Evolutionary conservation across 768 basidiomycete genomes (phyloP), one percentile per base, ranked within the genome.

Genomic region (Termitomyces titanicus): DNA sequence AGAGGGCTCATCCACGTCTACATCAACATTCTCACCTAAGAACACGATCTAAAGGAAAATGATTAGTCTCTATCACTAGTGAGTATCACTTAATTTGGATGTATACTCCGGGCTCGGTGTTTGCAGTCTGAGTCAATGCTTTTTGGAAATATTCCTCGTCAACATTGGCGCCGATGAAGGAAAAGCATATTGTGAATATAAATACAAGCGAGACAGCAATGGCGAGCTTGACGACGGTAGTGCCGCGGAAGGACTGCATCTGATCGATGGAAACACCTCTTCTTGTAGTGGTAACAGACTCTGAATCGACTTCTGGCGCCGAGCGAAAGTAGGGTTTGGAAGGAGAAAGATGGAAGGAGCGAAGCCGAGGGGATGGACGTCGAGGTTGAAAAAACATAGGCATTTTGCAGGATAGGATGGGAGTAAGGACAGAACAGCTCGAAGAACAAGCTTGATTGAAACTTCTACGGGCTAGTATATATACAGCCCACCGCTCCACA

Each of bases 1-100:
- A 0, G 81, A 74, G 1, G 82, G 82, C 59, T 84, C 82, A 55
- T 83, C 82, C 10, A 83, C 67, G 59, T 84, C 83, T 11, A 83
- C 74, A 57, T 83, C 82, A 5, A 83, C 79, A 50, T 75, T 78
- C 58, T 83, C 81, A 6, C 82, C 83, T 3, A 83, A 61, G 37
- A 84, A 70, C 2, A 83, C 76, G 44, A 84, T 68, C 83, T 84
- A 22, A 24, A 48, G 15, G 10, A 11, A 34, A 35, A 35, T n/a
- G 10, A 8, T 48, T 15, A 48, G 34, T 24, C 24, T 5, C 22
- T 13, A 24, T 35, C 29, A 15, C 34, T 6, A 15, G 22, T 24
- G 29, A 29, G 29, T 15, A 35, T 48, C 22, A n/a, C 4, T 24
- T 7, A 9, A 11, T 24, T 35, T 15, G n/a, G 1, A 24, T 24